Evolutionary conservation across 345 rosid species (phyloP), one percentile per base, ranked within the genome.

Genomic region (Eucalyptus caleyi): DNA sequence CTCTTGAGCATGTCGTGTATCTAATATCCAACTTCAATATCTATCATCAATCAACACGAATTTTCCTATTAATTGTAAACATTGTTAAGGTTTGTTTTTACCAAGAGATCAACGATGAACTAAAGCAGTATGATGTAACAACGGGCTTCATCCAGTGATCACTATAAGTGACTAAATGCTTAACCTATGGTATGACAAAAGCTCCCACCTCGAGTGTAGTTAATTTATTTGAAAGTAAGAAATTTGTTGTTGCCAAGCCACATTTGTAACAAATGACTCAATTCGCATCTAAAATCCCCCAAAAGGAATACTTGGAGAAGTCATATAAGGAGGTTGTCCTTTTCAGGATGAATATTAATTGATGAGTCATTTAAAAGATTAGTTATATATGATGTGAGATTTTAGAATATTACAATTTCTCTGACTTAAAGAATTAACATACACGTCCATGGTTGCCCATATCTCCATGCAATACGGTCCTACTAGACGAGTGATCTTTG

Each of bases 301-400:
- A 18, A 69, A 69, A 34, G 44, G 44, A 69, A 69, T 9, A 9
- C 4, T 69, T 16, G 81, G 42, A 69, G 26, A 34, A 16, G 12
- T 21, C 81, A 69, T 9, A 69, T 5, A 34, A 9, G 81, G 11
- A 32, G 42, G 24, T 9, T 2, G 44, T 69, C 24, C 9, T 32
- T 69, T 34, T 9, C 23, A 8, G 6, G 44, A 37, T 72, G 8
- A 6, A 34, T 72, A 12, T 72, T 72, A 11, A 37, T 0, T 3
- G 82, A 37, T 34, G 44, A 34, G 13, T 72, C 45, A 18, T 53
- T 53, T 53, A 19, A 53, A 19, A 53, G 5, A 53, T 53, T 0
- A 8, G 4, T 53, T 53, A 53, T 0, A 72, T 1, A 23, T 11
- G 1, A 72, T 19, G 24, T 18, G 26, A 34, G 8, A 19, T 21